Evolutionary conservation across 768 basidiomycete genomes (phyloP), one percentile per base, ranked within the genome.

Genomic region (Kwoniella dendrophila): DNA sequence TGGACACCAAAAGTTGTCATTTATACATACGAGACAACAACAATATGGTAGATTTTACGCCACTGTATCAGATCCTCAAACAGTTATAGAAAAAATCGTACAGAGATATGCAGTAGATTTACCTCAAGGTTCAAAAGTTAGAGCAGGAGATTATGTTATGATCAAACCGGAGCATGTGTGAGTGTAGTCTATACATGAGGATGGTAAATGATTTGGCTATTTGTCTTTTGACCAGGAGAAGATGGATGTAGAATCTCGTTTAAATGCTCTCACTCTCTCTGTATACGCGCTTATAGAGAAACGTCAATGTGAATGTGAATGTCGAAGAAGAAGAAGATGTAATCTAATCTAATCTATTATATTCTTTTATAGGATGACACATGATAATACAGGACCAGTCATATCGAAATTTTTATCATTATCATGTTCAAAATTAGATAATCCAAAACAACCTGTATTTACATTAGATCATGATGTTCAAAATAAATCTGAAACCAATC

Each of bases 71-170:
- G 65, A 62, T 26, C 75, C 75, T 11, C 96, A 98, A 79, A 96
- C 93, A 0, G 82, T 90, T 71, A 90, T 98, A 73, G 95, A 99
- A 81, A 98, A 99, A 82, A 89, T 99, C 65, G 94, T 99, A 0
- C 94, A 98, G 80, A 90, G 88, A 77, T 95, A 97, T 82, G 88
- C 96, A 0, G 90, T 98, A n/a, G 92, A 88, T 51, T 82, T 93
- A 1, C 87, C 91, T 2, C 80, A 83, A 54, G 89, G 88, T 44
- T 90, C 88, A 77, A 81, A 83, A 16, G 90, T 98, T 68, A 87
- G 86, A 70, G 90, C 93, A 36, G 96, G 95, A 14, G 96, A 99
- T 87, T 98, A 98, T 86, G 93, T 98, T 38, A 99, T 97, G 94
- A 96, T 99, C 81, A 86, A 87, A 41, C 96, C 96, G 24, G 88